Evolutionary conservation across 2,329 filamentous ascomycete species (phyloP).

Genomic region (Cladosporium sp.): DNA sequence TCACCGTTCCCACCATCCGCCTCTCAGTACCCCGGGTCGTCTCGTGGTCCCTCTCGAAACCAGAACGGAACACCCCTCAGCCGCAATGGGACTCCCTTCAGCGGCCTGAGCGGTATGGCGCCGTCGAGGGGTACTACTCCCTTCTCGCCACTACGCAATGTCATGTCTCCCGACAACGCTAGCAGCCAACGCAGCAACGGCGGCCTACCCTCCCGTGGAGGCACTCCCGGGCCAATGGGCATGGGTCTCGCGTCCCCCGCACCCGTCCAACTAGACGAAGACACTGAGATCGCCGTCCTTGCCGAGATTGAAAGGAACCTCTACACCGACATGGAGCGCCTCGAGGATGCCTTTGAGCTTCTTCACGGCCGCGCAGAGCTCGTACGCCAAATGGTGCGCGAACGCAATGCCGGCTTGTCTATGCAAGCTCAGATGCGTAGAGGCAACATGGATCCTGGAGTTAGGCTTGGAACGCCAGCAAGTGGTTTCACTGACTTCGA

Average conservation of each 20-base stretch:
- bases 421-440: conserved; percentile 56
- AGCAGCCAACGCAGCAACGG: conserved; percentile 16
- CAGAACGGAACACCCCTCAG: conserved; percentile 38
- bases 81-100: conserved; percentile 49
- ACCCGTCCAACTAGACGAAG: conserved; percentile 85
- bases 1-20: conserved; percentile 32
- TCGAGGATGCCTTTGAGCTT: conserved; percentile 90
- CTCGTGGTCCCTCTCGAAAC: conserved; percentile 36
- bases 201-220: conserved; percentile 29
- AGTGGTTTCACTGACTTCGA: conserved; percentile 29
- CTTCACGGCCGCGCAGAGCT: conserved; percentile 80
- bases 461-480: conserved; percentile 41
- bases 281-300: conserved; percentile 83
- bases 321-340: conserved; percentile 85
- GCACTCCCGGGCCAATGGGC: conserved; percentile 27
- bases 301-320: conserved; percentile 92
- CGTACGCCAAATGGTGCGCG: conserved; percentile 72
- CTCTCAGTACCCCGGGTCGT: conserved; percentile 26
- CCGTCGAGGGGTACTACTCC: conserved; percentile 50
- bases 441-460: conserved; percentile 44
- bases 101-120: conserved; percentile 51
- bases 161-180: conserved; percentile 19
- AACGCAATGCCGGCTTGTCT: conserved; percentile 74
- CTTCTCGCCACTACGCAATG: conserved; percentile 31
- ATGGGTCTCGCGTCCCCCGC: conserved; percentile 38